Evolutionary conservation across 2,329 filamentous ascomycete species (phyloP), one percentile per base, ranked within the genome.

Genomic region (Teratosphaeria viscida): DNA sequence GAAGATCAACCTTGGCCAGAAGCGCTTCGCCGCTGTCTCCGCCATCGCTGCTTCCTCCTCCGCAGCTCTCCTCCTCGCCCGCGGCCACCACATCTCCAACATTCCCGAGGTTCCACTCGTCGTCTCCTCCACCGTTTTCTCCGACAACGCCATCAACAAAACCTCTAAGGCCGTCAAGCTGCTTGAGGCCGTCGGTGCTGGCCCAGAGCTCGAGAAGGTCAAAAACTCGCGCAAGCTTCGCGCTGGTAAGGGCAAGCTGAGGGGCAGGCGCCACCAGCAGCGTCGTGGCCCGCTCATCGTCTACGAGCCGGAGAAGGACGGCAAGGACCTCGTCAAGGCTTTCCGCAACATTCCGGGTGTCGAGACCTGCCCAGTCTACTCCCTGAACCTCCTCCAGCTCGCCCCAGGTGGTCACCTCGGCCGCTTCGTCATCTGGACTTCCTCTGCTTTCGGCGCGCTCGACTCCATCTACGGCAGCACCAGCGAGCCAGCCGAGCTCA

Each of bases 321-420:
- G 94, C 81, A 95, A 92, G 82, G 89, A 95, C 77, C 86, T 99
- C 70, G 84, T 92, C 76, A 85, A 84, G 75, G 92, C 91, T 73
- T 96, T 96, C 90, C 92, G 94, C 85, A 99, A 99, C 88, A 89
- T 99, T 75, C 86, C 94, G 74, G 94, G 94, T 82, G 92, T 97
- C 70, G 94, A 99, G 89, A 96, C 91, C 68, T 92, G 84, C 75
- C 87, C 92, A 70, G 92, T 96, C 79, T 92, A 88, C 81, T 82
- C 90, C 68, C 86, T 99, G 74, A 96, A 97, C 86, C 92, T 97
- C 74, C 90, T 99, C 78, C 94, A 99, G 85, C 90, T 99, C 76
- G 94, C 94, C 69, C 94, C 94, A 71, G 94, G 94, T 85, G 95
- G 94, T 74, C 94, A 99, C 82, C 89, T 99, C 72, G 94, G 94